These are phyloP conservation scores for Fulvia fulva DNA, from an alignment of 2,329 filamentous ascomycete species.

Conservation along the genomic window DNA sequence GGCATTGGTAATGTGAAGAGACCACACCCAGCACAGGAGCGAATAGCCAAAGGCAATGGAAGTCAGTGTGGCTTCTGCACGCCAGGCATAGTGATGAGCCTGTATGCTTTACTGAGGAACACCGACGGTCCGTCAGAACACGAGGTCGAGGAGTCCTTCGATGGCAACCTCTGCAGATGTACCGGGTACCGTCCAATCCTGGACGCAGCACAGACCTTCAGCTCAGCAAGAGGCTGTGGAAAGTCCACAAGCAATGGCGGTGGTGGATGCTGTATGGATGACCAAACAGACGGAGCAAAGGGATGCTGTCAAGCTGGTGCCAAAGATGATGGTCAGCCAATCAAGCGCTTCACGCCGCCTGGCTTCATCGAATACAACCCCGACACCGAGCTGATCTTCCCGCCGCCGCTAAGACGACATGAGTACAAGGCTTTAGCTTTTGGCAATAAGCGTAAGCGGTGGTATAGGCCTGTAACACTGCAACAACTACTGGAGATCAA, in stretches of 20 bases:
- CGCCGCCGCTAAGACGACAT: conserved; percentile 77
- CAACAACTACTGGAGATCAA: conserved; percentile 91
- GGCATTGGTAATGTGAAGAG: conserved; percentile 84
- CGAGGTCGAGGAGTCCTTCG: conserved; percentile 92
- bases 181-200: conserved; percentile 93
- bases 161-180: conserved; percentile 92
- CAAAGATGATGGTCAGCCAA: conserved; percentile 42
- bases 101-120: conserved; percentile 89
- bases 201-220: conserved; percentile 90
- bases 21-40: conserved; percentile 86
- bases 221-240: conserved; percentile 52
- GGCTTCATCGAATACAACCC: conserved; percentile 93
- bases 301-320: conserved; percentile 53
- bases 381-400: conserved; percentile 93
- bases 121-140: conserved; percentile 71
- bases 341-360: conserved; percentile 71
- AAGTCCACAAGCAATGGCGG: conserved; percentile 57
- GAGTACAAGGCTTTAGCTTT: conserved; percentile 78
- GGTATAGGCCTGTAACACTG: conserved; percentile 85
- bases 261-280: conserved; percentile 68
- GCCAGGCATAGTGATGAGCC: conserved; percentile 93
- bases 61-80: conserved; percentile 97
- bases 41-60: conserved; percentile 85
- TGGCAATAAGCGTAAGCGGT: conserved; percentile 90
- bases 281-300: conserved; percentile 46